Evolutionary conservation across 129 eudicot genomes (phyloP).

Genomic region (Chrysanthemum seticuspe): DNA sequence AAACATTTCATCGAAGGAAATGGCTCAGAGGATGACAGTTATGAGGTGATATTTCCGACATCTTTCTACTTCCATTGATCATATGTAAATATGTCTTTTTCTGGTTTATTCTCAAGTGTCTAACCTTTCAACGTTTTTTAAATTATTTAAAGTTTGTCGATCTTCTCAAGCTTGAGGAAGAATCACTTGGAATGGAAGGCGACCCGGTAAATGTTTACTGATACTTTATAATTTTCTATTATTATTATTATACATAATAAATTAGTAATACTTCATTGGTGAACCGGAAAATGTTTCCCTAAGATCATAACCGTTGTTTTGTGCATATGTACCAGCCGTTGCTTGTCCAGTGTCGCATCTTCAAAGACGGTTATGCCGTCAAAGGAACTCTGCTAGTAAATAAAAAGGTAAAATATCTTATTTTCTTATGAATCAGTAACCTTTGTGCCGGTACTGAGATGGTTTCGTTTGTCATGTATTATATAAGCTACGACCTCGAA

Average conservation of each 20-base stretch:
- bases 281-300: neutral
- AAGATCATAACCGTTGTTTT: conserved; percentile 18
- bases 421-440: neutral
- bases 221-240: conserved; percentile 15
- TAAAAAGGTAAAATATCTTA: conserved; percentile 47
- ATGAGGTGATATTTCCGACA: conserved; percentile 39
- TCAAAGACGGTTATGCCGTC: conserved; percentile 66
- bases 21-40: conserved; percentile 29
- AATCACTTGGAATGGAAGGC: conserved; percentile 25
- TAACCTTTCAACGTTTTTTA: conserved; percentile 8
- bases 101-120: conserved; percentile 1
- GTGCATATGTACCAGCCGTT: conserved; percentile 55
- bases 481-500: conserved; percentile 46
- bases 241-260: neutral
- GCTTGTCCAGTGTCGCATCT: conserved; percentile 77
- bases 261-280: too few species aligned
- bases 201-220: conserved; percentile 53
- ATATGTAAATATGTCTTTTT: neutral
- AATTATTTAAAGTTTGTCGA: conserved; percentile 22
- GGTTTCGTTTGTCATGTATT: conserved; percentile 11
- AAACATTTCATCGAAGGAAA: conserved; percentile 43
- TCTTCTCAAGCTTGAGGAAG: conserved; percentile 30
- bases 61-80: neutral
- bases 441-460: too few species aligned
- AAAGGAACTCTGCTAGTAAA: conserved; percentile 90